A percentile compares a stretch with the other conserved stretches of the same genome.
phyloP scores from a whole-genome alignment of 306 rosid species.

The Phaseolus lunatus region DNA sequence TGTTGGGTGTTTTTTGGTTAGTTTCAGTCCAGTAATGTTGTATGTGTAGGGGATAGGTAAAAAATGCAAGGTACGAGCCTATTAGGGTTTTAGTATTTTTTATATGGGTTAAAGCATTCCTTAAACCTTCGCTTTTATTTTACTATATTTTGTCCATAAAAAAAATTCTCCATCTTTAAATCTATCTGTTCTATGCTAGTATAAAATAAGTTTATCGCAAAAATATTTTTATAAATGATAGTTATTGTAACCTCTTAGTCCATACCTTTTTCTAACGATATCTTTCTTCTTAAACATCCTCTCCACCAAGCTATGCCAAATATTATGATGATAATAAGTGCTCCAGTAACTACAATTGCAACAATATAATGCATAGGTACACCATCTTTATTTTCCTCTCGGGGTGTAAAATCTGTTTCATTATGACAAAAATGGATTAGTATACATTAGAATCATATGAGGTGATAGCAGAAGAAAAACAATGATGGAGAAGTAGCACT shows the following conservation, averaged over 20 bases:
- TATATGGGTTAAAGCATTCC: no score
- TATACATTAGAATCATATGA: neutral
- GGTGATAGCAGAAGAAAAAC: neutral
- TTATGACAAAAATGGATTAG: neutral
- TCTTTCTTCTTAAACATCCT: slow-evolving; percentile 40
- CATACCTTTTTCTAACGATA: slow-evolving; percentile 48
- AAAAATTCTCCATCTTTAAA: neutral
- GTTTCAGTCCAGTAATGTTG: no score
- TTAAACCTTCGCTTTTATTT: no score
- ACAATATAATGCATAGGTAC: slow-evolving; percentile 32
- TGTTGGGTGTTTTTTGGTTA: no score
- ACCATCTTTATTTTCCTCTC: slow-evolving; percentile 17
- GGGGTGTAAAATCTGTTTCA: slow-evolving; percentile 48
- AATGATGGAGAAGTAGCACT: slow-evolving; percentile 26
- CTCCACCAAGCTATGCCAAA: slow-evolving; percentile 48
- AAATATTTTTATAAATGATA: no score
- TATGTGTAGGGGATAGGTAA: no score
- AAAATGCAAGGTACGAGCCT: no score
- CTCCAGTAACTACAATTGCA: slow-evolving; percentile 50
- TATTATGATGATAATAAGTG: slow-evolving; percentile 26
- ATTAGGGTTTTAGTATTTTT: no score
- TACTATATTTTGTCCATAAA: no score
- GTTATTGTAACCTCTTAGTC: neutral
- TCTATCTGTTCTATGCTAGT: neutral
- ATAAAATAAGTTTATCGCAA: no score